Evolutionary conservation across 148 eudicot species (phyloP).

Genomic region (Euryodendron excelsum): DNA sequence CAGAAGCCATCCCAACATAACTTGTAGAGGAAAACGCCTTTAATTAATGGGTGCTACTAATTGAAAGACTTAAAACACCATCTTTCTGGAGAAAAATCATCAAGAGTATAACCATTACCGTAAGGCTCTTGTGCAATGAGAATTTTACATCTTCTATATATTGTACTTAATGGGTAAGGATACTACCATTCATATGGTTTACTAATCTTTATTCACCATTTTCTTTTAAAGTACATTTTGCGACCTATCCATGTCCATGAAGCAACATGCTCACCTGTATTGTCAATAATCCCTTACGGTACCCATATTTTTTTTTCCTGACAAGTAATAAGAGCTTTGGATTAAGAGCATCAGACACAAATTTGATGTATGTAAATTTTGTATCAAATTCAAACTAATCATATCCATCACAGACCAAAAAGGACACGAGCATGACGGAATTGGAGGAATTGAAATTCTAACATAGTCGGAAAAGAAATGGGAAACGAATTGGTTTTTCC

Average conservation of each 20-base stretch:
- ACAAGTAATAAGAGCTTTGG: no score
- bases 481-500: neutral
- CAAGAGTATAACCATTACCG: neutral
- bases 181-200: no score
- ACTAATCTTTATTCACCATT: no score
- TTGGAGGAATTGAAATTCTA: neutral
- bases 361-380: neutral
- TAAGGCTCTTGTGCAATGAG: no score
- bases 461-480: neutral
- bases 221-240: no score
- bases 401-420: neutral
- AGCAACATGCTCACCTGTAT: no score
- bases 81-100: neutral
- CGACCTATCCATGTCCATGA: no score
- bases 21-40: neutral
- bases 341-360: no score
- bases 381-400: neutral
- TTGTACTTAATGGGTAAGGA: no score
- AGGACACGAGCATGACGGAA: neutral
- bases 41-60: neutral
- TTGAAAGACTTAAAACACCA: neutral
- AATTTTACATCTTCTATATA: no score
- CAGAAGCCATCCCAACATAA: neutral
- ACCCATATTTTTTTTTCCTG: no score
- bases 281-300: no score